Evolutionary conservation across 768 basidiomycete genomes (phyloP), one percentile per base, ranked within the genome.

Genomic region (Lactarius hengduanensis): DNA sequence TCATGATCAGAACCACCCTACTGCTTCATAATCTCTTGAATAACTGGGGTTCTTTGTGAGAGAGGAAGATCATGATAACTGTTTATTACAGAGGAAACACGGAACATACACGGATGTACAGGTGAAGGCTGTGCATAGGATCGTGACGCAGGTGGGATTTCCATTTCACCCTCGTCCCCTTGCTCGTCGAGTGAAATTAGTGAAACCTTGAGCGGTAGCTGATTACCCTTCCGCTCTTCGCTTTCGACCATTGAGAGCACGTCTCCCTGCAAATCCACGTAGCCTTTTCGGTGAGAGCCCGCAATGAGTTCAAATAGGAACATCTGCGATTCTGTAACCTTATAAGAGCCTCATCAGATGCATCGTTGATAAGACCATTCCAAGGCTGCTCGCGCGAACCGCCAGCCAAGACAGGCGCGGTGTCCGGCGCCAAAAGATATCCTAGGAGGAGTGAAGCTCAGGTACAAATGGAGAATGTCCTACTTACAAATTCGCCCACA

Each of bases 251-350:
- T 68, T 11, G 66, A 62, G 1, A 26, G 26, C 26, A 26, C 26
- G 26, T 26, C 26, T 75, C 75, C 26, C 77, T 72, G 16, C 72
- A 60, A 41, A 81, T 64, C 41, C 62, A 72, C 50, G 73, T 69
- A 26, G 71, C 64, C 26, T 70, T 72, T 4, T 76, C 73, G 20
- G 77, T 77, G 63, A 73, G 71, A 85, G 69, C 82, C 78, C 40
- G 78, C 74, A 47, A 87, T 64, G 26, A 85, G 76, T 70, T 86
- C 85, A 28, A 83, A 79, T n/a, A 87, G 71, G 74, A 89, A 86
- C 0, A 81, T 78, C 68, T 88, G 86, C 18, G 87, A 72, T 72
- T 89, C 85, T 47, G 80, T 71, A 0, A 86, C 13, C 34, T 59
- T 68, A 16, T 26, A 32, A 22, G 10, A 54, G 4, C 38, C 20